These are phyloP conservation scores for Eimeria sp. DNA, from an alignment of 169 alveolate genomes.

Conservation along the genomic window DNA sequence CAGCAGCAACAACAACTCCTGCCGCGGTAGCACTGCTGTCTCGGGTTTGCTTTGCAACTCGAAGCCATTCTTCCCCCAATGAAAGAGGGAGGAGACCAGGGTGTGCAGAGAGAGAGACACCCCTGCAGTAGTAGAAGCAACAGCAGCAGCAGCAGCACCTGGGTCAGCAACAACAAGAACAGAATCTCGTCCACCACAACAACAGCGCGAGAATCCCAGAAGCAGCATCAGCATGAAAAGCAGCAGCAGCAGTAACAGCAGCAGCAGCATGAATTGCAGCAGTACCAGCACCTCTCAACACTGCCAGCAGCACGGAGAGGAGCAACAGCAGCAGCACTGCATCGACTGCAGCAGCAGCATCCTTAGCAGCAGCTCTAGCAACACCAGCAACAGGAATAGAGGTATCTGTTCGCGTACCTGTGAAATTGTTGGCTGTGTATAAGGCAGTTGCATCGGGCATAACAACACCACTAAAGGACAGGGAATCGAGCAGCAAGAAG, in stretches of 20 bases:
- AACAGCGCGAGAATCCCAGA: not conserved
- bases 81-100: not conserved
- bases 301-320: not conserved
- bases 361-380: not conserved
- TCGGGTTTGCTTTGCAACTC: not conserved
- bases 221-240: not conserved
- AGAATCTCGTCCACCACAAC: no score
- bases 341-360: not conserved
- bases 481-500: not conserved
- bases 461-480: not conserved
- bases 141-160: conserved; percentile 10
- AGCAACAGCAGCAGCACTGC: no score
- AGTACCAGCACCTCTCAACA: not conserved
- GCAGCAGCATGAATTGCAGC: conserved; percentile 21
- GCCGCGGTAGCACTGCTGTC: conserved; percentile 39
- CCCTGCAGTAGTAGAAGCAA: conserved; percentile 49
- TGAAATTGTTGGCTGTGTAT: conserved; percentile 32
- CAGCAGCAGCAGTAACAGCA: not conserved
- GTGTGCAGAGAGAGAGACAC: conserved; percentile 43
- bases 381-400: not conserved
- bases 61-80: conserved; percentile 33
- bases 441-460: not conserved
- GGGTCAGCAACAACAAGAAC: not conserved
- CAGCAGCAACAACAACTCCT: conserved; percentile 64
- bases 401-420: not conserved